Percentiles rank a stretch among this genome's conserved stretches.
Evolutionary conservation across 2,329 filamentous ascomycete species (phyloP).

Genomic region (Parasarocladium wereldwijsianum): DNA sequence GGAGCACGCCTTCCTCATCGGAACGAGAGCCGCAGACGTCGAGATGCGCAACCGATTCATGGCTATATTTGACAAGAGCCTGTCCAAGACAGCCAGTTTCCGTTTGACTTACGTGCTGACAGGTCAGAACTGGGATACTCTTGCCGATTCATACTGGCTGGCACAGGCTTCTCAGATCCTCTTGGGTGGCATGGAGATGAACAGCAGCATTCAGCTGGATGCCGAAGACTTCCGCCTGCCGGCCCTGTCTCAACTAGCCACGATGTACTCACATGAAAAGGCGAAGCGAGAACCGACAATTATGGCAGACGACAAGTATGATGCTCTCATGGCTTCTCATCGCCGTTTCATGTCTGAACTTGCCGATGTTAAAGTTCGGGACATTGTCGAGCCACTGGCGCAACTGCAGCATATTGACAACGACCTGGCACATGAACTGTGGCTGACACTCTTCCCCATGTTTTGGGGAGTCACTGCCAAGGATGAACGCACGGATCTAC

Average conservation of each 20-base stretch:
- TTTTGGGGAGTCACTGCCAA: constrained; percentile 81
- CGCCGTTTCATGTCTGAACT: constrained; percentile 73
- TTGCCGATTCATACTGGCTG: constrained; percentile 93
- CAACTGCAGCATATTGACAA: constrained; percentile 86
- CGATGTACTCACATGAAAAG: constrained; percentile 61
- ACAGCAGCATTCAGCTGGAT: constrained; percentile 63
- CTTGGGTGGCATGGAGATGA: constrained; percentile 80
- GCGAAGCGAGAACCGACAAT: constrained; percentile 49
- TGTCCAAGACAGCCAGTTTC: constrained; percentile 83
- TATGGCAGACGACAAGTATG: constrained; percentile 72
- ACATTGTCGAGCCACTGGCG: constrained; percentile 76
- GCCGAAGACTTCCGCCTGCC: constrained; percentile 71
- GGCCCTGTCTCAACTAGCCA: constrained; percentile 58
- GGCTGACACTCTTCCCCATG: constrained; percentile 81
- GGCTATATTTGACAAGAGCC: constrained; percentile 84
- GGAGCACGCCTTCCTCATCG: constrained; percentile 96
- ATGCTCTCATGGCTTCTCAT: constrained; percentile 63
- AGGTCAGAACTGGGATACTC: constrained; percentile 91
- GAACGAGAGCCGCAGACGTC: constrained; percentile 81
- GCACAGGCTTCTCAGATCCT: constrained; percentile 89
- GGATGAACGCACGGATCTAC: constrained; percentile 80
- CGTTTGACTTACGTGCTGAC: constrained; percentile 79
- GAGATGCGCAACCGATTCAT: constrained; percentile 97
- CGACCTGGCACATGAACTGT: constrained; percentile 72
- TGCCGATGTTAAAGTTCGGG: constrained; percentile 72